A percentile compares a stretch with the other conserved stretches of the same genome.
phyloP scores from a whole-genome alignment of 176 grass and related monocot species.

The Areca catechu region DNA sequence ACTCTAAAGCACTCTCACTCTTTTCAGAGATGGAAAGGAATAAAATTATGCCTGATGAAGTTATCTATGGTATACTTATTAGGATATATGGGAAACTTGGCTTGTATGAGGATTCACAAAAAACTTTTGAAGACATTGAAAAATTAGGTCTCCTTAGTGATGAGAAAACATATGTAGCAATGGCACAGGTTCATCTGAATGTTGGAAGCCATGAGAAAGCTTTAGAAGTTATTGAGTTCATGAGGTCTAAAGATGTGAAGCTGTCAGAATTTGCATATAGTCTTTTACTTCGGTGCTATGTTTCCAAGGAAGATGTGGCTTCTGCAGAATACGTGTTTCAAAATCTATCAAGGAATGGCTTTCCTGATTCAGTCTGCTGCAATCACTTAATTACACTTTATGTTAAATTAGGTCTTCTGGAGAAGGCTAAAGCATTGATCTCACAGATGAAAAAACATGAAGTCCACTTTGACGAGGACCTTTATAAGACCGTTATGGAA shows the following conservation, averaged over 20 bases:
- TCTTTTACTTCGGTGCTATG: slow-evolving; percentile 63
- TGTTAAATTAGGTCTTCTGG: slow-evolving; percentile 46
- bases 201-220: slow-evolving; percentile 42
- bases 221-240: slow-evolving; percentile 47
- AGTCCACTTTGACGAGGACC: slow-evolving; percentile 41
- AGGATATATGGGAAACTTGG: slow-evolving; percentile 84
- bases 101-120: slow-evolving; percentile 56
- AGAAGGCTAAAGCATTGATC: slow-evolving; percentile 59
- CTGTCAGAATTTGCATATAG: slow-evolving; percentile 47
- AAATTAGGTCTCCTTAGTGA: slow-evolving; percentile 39
- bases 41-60: slow-evolving; percentile 66
- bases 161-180: slow-evolving; percentile 82
- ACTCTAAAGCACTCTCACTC: slow-evolving; percentile 67
- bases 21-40: slow-evolving; percentile 63
- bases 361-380: slow-evolving; percentile 46
- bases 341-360: slow-evolving; percentile 28
- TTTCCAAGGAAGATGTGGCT: slow-evolving; percentile 50
- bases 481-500: slow-evolving; percentile 68
- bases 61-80: slow-evolving; percentile 85
- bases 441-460: slow-evolving; percentile 35
- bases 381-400: slow-evolving; percentile 68
- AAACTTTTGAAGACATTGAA: slow-evolving; percentile 59
- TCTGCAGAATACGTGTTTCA: slow-evolving; percentile 58
- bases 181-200: slow-evolving; percentile 82
- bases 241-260: slow-evolving; percentile 49